Percentiles rank a stretch among this genome's conserved stretches.
These are phyloP conservation scores for Fusarium albidum DNA, from an alignment of 2,329 filamentous ascomycete genomes.

Conservation along the genomic window DNA sequence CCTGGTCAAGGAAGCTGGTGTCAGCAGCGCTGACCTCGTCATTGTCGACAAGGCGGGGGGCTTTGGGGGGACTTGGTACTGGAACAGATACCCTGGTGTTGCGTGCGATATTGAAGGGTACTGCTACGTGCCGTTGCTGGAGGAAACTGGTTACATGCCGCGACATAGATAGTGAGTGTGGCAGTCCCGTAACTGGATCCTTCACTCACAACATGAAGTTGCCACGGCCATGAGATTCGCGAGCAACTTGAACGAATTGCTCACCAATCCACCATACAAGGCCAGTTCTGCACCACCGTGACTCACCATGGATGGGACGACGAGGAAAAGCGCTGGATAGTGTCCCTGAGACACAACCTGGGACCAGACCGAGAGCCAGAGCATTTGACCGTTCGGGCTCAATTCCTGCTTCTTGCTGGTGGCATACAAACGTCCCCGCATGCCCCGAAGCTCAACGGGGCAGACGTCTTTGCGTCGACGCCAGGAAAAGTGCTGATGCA, in stretches of 20 bases:
- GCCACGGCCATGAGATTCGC: slow-evolving; percentile 51
- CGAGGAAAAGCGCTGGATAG: neutral
- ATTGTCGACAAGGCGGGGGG: slow-evolving; percentile 52
- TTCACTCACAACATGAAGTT: neutral
- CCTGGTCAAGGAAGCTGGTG: neutral
- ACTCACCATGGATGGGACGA: neutral
- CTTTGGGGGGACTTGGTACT: slow-evolving; percentile 60
- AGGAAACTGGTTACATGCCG: slow-evolving; percentile 62
- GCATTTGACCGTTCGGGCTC: neutral
- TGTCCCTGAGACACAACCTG: neutral
- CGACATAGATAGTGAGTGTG: slow-evolving; percentile 52
- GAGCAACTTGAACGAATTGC: slow-evolving; percentile 53
- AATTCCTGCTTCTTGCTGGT: slow-evolving; percentile 1
- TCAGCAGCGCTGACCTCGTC: slow-evolving; percentile 43
- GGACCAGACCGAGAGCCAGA: neutral
- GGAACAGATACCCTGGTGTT: slow-evolving; percentile 44
- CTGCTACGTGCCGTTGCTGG: slow-evolving; percentile 7
- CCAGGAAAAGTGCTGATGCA: no score
- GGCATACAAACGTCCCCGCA: neutral
- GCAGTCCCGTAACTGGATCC: no score
- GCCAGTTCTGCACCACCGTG: slow-evolving; percentile 9
- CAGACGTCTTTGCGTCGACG: neutral
- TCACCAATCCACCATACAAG: slow-evolving; percentile 50
- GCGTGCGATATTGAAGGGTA: slow-evolving; percentile 7
- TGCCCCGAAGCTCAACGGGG: neutral